Evolutionary conservation across 2,329 filamentous ascomycete genomes (phyloP).

Genomic region (Talaromyces sp.): DNA sequence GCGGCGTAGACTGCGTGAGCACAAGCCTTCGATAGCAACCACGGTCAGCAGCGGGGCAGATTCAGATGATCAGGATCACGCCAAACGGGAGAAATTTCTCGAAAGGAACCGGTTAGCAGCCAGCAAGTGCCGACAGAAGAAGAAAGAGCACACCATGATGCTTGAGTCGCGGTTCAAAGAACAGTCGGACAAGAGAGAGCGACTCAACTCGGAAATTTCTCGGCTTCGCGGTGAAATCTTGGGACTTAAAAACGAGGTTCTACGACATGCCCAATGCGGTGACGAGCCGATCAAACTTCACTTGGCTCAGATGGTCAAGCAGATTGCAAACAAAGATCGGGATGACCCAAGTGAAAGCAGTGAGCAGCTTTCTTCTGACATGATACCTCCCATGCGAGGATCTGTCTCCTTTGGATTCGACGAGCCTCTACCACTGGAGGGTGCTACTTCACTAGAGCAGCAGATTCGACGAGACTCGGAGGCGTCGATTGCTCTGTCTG

Average conservation of each 20-base stretch:
- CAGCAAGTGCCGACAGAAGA: slow-evolving; percentile 59
- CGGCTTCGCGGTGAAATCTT: slow-evolving; percentile 35
- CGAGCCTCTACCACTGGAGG: slow-evolving; percentile 27
- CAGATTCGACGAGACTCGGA: slow-evolving; percentile 29
- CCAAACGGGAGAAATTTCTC: slow-evolving; percentile 48
- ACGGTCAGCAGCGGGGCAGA: slow-evolving; percentile 23
- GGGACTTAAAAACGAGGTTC: slow-evolving; percentile 36
- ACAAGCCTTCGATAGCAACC: slow-evolving; percentile 16
- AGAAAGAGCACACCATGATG: slow-evolving; percentile 52
- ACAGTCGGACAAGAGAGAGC: slow-evolving; percentile 30
- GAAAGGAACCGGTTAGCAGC: slow-evolving; percentile 57
- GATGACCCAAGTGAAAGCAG: slow-evolving; percentile 11
- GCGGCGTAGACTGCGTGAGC: slow-evolving; percentile 18
- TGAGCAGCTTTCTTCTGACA: neutral
- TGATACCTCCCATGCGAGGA: slow-evolving; percentile 3
- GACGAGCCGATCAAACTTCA: slow-evolving; percentile 35
- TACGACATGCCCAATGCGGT: slow-evolving; percentile 36
- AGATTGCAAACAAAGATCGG: slow-evolving; percentile 28
- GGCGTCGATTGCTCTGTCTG: slow-evolving; percentile 25
- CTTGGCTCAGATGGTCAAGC: slow-evolving; percentile 35
- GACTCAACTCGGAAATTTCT: slow-evolving; percentile 30
- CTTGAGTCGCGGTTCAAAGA: slow-evolving; percentile 43
- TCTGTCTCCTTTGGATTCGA: slow-evolving; percentile 32
- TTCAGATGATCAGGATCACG: slow-evolving; percentile 22
- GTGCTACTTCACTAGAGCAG: slow-evolving; percentile 23